Conservation (phyloP, 208 protist species). For the Naegleria lovaniensis region DNA sequence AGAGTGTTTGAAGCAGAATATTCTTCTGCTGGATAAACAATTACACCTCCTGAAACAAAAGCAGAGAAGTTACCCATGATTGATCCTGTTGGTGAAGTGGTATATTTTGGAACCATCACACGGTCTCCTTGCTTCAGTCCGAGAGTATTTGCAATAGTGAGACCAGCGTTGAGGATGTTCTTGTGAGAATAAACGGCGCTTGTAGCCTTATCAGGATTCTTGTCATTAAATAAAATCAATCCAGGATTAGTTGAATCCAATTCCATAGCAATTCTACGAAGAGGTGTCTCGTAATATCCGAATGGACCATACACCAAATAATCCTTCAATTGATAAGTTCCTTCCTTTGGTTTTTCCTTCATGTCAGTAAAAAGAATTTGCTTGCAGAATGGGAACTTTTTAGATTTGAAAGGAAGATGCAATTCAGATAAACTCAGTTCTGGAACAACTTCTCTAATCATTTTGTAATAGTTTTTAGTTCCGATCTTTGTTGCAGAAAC, state of each 20-base stretch:
- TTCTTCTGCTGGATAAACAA: slow-evolving; percentile 20
- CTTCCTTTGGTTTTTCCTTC: neutral
- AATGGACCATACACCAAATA: slow-evolving; percentile 23
- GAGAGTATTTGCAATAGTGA: neutral
- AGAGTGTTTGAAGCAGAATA: neutral
- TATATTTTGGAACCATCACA: slow-evolving; percentile 7
- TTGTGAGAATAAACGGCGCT: neutral
- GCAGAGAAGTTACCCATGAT: slow-evolving; percentile 1
- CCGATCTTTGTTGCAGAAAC: neutral
- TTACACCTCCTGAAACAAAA: neutral
- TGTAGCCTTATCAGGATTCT: neutral
- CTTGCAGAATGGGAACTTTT: slow-evolving; percentile 21
- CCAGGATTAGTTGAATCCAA: neutral
- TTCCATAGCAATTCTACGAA: neutral
- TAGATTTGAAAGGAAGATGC: neutral
- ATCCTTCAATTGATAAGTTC: neutral
- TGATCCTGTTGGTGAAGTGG: neutral
- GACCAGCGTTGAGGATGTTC: neutral
- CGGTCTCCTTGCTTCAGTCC: neutral
- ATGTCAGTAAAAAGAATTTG: slow-evolving; percentile 8
- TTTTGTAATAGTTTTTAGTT: neutral
- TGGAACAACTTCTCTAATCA: slow-evolving; percentile 10
- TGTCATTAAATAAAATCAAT: neutral
- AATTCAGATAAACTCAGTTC: neutral
- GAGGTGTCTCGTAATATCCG: slow-evolving; percentile 17